Evolutionary conservation across 176 grass and related monocot genomes (phyloP), one percentile per base, ranked within the genome.

Genomic region (Thinopyrum elongatum): DNA sequence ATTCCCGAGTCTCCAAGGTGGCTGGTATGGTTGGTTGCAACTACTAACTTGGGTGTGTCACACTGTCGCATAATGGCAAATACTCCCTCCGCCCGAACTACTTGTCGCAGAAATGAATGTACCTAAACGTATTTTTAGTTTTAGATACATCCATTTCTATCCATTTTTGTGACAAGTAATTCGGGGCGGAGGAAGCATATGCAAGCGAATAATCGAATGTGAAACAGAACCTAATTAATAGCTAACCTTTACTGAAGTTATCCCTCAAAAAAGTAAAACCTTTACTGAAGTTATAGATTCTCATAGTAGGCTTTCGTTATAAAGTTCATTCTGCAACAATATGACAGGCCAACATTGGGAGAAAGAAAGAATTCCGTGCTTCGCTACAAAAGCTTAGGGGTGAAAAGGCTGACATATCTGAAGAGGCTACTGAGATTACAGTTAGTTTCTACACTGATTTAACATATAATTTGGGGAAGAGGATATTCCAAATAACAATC

Each of bases 1-100:
- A 87, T 95, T 89, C 94, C 94, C 53, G 91, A 95, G 22, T 95
- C 94, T 87, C 94, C 94, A 83, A 93, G 94, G 78, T 95, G 94
- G 89, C 87, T 95, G 91, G 94, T 93, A 90, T 80, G 79, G 47
- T 26, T 80, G 79, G 47, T 26, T 0, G 25, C 76, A 85, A 22
- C 16, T 53, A 80, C 70, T 69, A 23, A 66, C 14, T 75, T 16
- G 35, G 55, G 65, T 3, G 1, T 29, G 31, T 81, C 55, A 79
- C 67, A 51, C 69, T 3, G 22, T 78, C 13, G 0, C 39, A 12
- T 34, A 62, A 61, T 87, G 13, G 68, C 36, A 53, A 46, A 65
- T 46, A 46, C 42, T 46, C 42, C 42, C 42, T 12, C 42, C 42
- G 12, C 42, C 42, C 41, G 41, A 42, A 12, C 3, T 42, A 42